Evolutionary conservation across 1,284 basidiomycete genomes (phyloP).

Genomic region (Moesziomyces globuligerus): DNA sequence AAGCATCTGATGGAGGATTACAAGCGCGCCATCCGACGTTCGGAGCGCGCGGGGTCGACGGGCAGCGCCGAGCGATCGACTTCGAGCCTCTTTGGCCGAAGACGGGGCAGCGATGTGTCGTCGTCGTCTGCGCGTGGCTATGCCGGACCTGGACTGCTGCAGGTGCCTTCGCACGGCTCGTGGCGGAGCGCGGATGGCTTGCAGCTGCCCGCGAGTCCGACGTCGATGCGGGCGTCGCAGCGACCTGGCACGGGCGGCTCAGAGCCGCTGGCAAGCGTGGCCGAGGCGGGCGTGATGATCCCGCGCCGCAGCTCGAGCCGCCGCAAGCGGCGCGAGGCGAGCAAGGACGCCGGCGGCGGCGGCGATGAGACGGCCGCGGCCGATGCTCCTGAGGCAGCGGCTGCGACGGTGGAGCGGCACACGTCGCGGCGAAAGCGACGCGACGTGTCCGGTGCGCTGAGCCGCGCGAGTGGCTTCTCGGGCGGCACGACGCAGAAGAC

Average conservation of each 20-base stretch:
- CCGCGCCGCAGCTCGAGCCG: constrained; percentile 35
- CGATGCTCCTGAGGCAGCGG: constrained; percentile 2
- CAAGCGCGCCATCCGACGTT: constrained; percentile 46
- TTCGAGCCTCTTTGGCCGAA: constrained; percentile 25
- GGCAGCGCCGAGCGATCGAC: constrained; percentile 16
- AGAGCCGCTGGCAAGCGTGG: constrained; percentile 29
- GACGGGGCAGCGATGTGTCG: constrained; percentile 23
- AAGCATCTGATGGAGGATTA: constrained; percentile 57
- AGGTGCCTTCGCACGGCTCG: constrained; percentile 31
- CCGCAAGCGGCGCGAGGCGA: constrained; percentile 9
- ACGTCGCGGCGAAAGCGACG: constrained; percentile 26
- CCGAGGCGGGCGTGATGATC: constrained; percentile 29
- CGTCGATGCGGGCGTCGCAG: constrained; percentile 10
- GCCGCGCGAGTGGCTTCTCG: constrained; percentile 41
- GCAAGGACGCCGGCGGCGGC: not conserved
- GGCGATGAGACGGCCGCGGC: not conserved
- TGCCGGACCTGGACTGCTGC: constrained; percentile 21
- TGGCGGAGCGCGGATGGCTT: constrained; percentile 24
- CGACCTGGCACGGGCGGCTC: constrained; percentile 34
- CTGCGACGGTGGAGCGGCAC: constrained; percentile 15
- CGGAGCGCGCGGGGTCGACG: constrained; percentile 6
- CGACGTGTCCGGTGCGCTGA: constrained; percentile 35
- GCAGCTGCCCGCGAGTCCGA: constrained; percentile 19
- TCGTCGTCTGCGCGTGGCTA: constrained; percentile 17
- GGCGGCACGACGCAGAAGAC: constrained; percentile 35